These are phyloP conservation scores for Salix brachista DNA, from an alignment of 345 rosid species.

Conservation along the genomic window DNA sequence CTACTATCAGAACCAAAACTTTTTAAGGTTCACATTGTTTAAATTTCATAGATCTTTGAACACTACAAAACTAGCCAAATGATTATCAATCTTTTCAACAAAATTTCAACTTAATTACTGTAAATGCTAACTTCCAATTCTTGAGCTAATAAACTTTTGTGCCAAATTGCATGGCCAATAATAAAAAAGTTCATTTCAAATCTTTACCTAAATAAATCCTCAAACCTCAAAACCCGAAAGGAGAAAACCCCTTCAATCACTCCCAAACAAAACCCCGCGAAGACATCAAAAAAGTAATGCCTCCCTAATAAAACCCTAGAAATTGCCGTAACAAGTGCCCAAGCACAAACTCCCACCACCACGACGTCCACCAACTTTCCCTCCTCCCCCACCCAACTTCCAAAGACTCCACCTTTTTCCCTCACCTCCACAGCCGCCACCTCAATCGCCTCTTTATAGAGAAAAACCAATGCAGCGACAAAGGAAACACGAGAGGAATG, in stretches of 20 bases:
- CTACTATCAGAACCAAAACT: no score
- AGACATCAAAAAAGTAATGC: conserved; percentile 64
- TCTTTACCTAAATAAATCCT: conserved; percentile 18
- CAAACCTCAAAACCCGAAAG: conserved; percentile 18
- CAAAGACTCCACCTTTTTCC: conserved; percentile 2
- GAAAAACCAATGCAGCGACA: conserved; percentile 53
- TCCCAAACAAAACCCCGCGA: conserved; percentile 66
- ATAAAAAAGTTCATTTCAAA: neutral
- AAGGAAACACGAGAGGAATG: conserved; percentile 84
- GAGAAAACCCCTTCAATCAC: conserved; percentile 55
- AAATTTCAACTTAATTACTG: neutral
- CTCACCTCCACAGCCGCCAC: conserved; percentile 11
- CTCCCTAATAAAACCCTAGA: conserved; percentile 86
- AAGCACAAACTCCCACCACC: conserved; percentile 39
- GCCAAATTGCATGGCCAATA: no score
- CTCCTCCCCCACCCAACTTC: conserved; percentile 13
- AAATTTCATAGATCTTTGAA: no score
- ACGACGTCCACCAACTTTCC: conserved; percentile 19
- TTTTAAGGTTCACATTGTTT: no score
- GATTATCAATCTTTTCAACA: no score
- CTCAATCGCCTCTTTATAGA: conserved; percentile 23
- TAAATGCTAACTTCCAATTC: neutral
- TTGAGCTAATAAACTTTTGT: neutral
- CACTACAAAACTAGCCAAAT: no score
- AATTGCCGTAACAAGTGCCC: conserved; percentile 63